Evolutionary conservation across 164 flowering plant species (phyloP).

Genomic region (Hamamelis virginiana): DNA sequence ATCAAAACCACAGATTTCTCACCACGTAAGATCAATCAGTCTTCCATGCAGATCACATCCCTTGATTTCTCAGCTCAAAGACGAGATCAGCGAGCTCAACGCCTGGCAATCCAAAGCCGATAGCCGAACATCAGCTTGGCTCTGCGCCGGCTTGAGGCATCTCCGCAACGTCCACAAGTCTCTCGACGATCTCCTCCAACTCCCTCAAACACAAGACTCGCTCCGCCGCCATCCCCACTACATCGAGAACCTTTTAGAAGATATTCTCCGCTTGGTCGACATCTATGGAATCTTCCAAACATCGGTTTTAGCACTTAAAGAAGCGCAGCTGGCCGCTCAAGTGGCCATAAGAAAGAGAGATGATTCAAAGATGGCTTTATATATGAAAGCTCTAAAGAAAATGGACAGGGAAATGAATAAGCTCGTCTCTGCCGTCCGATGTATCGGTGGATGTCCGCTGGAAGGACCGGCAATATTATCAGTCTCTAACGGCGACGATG

Average conservation of each 20-base stretch:
- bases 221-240: conserved; percentile 33
- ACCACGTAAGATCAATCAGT: conserved; percentile 69
- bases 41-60: conserved; percentile 85
- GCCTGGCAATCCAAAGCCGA: conserved; percentile 33
- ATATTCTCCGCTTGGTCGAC: conserved; percentile 61
- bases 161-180: conserved; percentile 42
- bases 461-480: conserved; percentile 1
- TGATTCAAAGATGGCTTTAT: conserved; percentile 24
- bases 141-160: conserved; percentile 42
- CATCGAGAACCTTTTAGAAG: conserved; percentile 66
- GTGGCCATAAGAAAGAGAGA: conserved; percentile 56
- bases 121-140: conserved; percentile 37
- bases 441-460: neutral
- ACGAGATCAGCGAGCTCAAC: conserved; percentile 42
- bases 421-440: conserved; percentile 33
- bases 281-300: conserved; percentile 62
- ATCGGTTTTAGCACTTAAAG: conserved; percentile 38
- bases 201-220: conserved; percentile 58
- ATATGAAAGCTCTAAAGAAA: conserved; percentile 34
- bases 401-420: conserved; percentile 43
- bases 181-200: conserved; percentile 50
- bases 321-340: conserved; percentile 49
- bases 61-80: conserved; percentile 56
- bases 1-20: conserved; percentile 32
- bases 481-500: conserved; percentile 25